Percentiles rank a stretch among this genome's conserved stretches.
phyloP scores from a whole-genome alignment of 441 rosid genomes.

The Populus hybrid region DNA sequence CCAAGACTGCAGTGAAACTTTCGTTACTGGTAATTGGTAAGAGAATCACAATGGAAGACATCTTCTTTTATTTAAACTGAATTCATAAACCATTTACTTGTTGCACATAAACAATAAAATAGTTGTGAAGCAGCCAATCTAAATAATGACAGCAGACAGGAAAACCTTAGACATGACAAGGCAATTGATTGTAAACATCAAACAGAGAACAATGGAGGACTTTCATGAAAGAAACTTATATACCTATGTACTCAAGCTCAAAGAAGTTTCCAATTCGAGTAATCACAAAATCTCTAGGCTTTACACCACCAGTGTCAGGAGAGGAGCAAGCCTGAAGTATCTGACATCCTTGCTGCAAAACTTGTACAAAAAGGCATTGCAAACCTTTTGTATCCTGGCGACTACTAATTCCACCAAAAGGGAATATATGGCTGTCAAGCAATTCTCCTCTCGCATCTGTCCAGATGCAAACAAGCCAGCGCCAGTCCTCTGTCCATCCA shows the following conservation, averaged over 20 bases:
- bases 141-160: not conserved
- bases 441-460: slow-evolving; percentile 99
- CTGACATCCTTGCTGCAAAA: slow-evolving; percentile 99
- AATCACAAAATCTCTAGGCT: slow-evolving; percentile 93
- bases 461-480: slow-evolving; percentile 99
- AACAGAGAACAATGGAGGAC: slow-evolving; percentile 3
- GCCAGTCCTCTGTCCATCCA: slow-evolving; percentile 99
- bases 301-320: slow-evolving; percentile 66
- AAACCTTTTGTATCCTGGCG: slow-evolving; percentile 99
- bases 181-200: slow-evolving; percentile 2
- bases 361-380: slow-evolving; percentile 96
- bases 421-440: slow-evolving; percentile 94
- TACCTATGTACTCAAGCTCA: slow-evolving; percentile 99
- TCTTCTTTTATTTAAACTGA: not conserved
- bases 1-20: not conserved
- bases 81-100: not conserved
- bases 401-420: slow-evolving; percentile 99
- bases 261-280: slow-evolving; percentile 90
- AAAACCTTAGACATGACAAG: not conserved
- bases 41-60: slow-evolving; percentile 1
- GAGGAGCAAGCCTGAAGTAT: slow-evolving; percentile 90
- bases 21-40: not conserved
- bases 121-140: not conserved
- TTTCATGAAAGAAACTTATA: slow-evolving; percentile 12
- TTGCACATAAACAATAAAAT: not conserved